phyloP scores from a whole-genome alignment of 805 yeast genomes.

The Ogataea angusta region DNA sequence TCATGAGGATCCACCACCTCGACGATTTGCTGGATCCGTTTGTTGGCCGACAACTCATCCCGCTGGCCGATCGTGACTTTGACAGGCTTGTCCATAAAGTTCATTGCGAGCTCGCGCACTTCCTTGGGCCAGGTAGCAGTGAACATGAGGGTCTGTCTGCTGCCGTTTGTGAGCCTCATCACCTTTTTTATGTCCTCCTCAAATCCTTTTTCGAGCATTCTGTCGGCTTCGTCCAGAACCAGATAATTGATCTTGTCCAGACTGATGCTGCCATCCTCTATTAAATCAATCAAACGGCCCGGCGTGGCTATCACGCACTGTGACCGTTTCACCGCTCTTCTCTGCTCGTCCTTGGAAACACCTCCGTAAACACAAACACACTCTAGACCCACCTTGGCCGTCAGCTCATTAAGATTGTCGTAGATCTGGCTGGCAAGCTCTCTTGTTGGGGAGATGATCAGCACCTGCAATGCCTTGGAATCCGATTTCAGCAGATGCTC shows the following conservation, averaged over 20 bases:
- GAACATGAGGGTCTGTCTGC: constrained; percentile 94
- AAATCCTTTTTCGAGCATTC: constrained; percentile 98
- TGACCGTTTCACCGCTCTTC: constrained; percentile 59
- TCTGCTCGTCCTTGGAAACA: constrained; percentile 92
- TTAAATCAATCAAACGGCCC: constrained; percentile 89
- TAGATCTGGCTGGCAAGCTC: constrained; percentile 93
- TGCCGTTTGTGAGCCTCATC: constrained; percentile 52
- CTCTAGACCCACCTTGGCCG: constrained; percentile 56
- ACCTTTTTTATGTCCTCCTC: constrained; percentile 92
- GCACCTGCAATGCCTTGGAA: constrained; percentile 59
- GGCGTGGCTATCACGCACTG: constrained; percentile 95
- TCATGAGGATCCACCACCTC: constrained; percentile 83
- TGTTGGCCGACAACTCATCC: constrained; percentile 92
- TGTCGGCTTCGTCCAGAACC: constrained; percentile 95
- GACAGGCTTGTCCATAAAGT: constrained; percentile 82
- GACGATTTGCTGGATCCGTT: constrained; percentile 87
- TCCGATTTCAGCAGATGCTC: constrained; percentile 52
- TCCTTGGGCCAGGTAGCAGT: constrained; percentile 99
- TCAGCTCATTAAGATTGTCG: constrained; percentile 71
- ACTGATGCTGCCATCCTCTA: constrained; percentile 82
- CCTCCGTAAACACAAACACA: constrained; percentile 95
- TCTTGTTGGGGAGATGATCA: constrained; percentile 94
- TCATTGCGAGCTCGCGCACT: constrained; percentile 85
- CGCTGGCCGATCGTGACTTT: constrained; percentile 91
- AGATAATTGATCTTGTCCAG: constrained; percentile 67